phyloP scores from a whole-genome alignment of 169 alveolate genomes.

The Theileria parva region DNA sequence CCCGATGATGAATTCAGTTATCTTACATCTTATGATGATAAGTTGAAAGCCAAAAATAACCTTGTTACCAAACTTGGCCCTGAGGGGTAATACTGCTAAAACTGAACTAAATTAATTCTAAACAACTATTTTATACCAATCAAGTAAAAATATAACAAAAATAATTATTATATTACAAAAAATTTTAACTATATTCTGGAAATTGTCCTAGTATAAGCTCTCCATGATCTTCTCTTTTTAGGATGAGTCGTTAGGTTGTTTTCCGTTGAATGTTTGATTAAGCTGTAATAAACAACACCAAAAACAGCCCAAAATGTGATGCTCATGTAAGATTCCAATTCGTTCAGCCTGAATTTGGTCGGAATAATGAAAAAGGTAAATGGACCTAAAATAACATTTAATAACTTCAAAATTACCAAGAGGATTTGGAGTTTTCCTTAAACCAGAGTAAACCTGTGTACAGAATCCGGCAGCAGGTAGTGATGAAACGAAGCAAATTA shows the following conservation, averaged over 20 bases:
- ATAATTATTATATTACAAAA: background rate
- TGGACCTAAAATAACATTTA: slow-evolving; percentile 30
- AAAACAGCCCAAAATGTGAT: slow-evolving; percentile 41
- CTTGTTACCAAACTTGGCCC: slow-evolving; percentile 67
- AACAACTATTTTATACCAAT: background rate
- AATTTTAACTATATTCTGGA: slow-evolving; percentile 2
- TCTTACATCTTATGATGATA: slow-evolving; percentile 55
- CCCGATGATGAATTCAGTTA: slow-evolving; percentile 62
- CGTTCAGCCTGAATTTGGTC: slow-evolving; percentile 32
- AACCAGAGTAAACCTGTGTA: slow-evolving; percentile 35
- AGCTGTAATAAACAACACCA: slow-evolving; percentile 23
- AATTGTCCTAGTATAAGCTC: slow-evolving; percentile 22
- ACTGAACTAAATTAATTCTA: background rate
- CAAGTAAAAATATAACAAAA: background rate
- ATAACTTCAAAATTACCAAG: slow-evolving; percentile 14
- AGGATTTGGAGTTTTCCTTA: slow-evolving; percentile 26
- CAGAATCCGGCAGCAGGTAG: slow-evolving; percentile 43
- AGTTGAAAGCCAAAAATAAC: slow-evolving; percentile 62
- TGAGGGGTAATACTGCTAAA: slow-evolving; percentile 49
- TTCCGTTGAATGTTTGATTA: slow-evolving; percentile 15
- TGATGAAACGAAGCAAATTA: slow-evolving; percentile 24
- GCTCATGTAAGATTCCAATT: slow-evolving; percentile 32
- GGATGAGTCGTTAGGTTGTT: slow-evolving; percentile 3
- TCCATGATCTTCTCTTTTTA: slow-evolving; percentile 20
- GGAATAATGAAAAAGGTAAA: slow-evolving; percentile 40